Evolutionary conservation across 2,329 filamentous ascomycete genomes (phyloP).

Genomic region (Sarocladium oryzae): DNA sequence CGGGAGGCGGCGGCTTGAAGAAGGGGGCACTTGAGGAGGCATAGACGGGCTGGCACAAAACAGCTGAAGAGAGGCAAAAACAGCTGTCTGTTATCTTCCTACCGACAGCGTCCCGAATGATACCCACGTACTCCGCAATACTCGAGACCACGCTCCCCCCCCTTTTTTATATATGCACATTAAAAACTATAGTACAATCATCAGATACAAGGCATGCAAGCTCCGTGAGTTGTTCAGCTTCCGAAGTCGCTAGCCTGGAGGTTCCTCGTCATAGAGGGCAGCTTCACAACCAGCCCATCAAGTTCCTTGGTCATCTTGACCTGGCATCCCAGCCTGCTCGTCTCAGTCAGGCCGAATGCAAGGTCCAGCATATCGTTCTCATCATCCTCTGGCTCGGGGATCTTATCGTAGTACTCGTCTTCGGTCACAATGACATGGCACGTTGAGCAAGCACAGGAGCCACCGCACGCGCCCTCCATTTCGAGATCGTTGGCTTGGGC

Average conservation of each 20-base stretch:
- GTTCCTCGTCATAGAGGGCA: constrained; percentile 93
- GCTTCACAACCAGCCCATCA: constrained; percentile 75
- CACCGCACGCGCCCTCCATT: constrained; percentile 97
- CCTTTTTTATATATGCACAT: constrained; percentile 9
- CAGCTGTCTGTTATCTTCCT: constrained; percentile 6
- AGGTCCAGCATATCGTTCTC: constrained; percentile 89
- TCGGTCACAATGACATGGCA: constrained; percentile 83
- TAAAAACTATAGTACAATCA: constrained; percentile 2
- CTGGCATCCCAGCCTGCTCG: constrained; percentile 77
- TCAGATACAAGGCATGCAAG: background rate
- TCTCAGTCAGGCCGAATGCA: constrained; percentile 85
- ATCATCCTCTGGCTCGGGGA: constrained; percentile 71
- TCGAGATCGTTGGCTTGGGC: constrained; percentile 92
- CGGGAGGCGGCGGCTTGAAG: constrained; percentile 52
- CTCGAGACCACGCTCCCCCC: background rate
- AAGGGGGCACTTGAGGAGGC: constrained; percentile 54
- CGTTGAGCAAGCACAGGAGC: constrained; percentile 87
- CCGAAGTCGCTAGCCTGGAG: constrained; percentile 88
- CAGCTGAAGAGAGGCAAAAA: constrained; percentile 4
- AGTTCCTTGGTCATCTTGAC: constrained; percentile 86
- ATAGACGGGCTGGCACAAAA: constrained; percentile 23
- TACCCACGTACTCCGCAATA: constrained; percentile 6
- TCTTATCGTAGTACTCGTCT: constrained; percentile 68
- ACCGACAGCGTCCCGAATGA: constrained; percentile 5
- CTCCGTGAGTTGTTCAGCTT: background rate